A percentile compares a stretch with the other conserved stretches of the same genome.
These are phyloP conservation scores for Zopfia rhizophila DNA, from an alignment of 2,329 filamentous ascomycete genomes.

Conservation along the genomic window DNA sequence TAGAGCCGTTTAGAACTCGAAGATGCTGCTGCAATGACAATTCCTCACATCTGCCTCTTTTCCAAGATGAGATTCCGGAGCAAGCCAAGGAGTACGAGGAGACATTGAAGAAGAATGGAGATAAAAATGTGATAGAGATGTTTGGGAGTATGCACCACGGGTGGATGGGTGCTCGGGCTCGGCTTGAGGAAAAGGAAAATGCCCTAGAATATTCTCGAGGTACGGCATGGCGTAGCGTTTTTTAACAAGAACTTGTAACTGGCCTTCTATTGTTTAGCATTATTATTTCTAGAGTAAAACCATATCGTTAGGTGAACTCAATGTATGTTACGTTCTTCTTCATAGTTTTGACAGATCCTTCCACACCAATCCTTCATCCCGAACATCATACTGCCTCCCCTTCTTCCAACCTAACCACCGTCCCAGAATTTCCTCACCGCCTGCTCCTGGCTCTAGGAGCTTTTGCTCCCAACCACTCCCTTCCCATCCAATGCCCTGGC, in stretches of 20 bases:
- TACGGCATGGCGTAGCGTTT: constrained; percentile 65
- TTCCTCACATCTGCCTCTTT: constrained; percentile 72
- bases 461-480: constrained; percentile 74
- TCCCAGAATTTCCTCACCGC: constrained; percentile 74
- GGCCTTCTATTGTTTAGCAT: too few relatives aligned
- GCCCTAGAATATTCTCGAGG: constrained; percentile 72
- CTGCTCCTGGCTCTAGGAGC: constrained; percentile 72
- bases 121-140: constrained; percentile 70
- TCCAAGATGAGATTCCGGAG: constrained; percentile 71
- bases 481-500: constrained; percentile 72
- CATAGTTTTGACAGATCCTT: constrained; percentile 2
- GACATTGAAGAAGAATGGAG: constrained; percentile 60
- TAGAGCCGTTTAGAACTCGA: too few relatives aligned
- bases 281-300: too few relatives aligned
- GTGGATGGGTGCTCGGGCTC: constrained; percentile 76
- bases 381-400: constrained; percentile 76
- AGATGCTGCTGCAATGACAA: constrained; percentile 69
- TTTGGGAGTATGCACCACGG: constrained; percentile 76
- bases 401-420: constrained; percentile 82
- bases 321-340: neutral
- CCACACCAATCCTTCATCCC: too few relatives aligned
- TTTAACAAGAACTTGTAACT: too few relatives aligned
- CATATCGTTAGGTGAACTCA: too few relatives aligned
- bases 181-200: constrained; percentile 65
- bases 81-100: constrained; percentile 64